phyloP scores from a whole-genome alignment of 169 alveolate genomes.

The Cryptosporidium bovis region DNA sequence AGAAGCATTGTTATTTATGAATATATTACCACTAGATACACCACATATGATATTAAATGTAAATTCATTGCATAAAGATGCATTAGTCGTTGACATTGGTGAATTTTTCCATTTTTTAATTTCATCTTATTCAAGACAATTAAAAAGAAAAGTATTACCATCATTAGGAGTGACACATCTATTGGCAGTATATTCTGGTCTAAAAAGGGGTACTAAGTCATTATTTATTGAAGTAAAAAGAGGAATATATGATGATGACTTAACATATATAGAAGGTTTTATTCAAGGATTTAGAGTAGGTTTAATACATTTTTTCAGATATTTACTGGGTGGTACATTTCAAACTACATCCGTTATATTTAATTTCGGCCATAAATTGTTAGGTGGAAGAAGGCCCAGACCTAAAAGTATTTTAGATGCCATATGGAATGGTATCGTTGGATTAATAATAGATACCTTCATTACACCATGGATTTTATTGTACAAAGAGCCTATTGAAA shows the following conservation, averaged over 20 bases:
- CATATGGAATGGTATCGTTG: slow-evolving; percentile 88
- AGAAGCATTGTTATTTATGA: slow-evolving; percentile 87
- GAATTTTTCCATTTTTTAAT: slow-evolving; percentile 85
- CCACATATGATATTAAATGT: slow-evolving; percentile 90
- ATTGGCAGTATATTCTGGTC: slow-evolving; percentile 86
- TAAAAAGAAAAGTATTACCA: slow-evolving; percentile 89
- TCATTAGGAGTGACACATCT: slow-evolving; percentile 90
- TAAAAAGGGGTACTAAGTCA: slow-evolving; percentile 84
- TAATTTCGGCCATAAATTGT: slow-evolving; percentile 86
- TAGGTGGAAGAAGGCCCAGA: slow-evolving; percentile 89
- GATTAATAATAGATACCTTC: slow-evolving; percentile 86
- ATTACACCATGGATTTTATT: slow-evolving; percentile 89
- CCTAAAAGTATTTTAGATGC: slow-evolving; percentile 91
- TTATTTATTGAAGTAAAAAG: slow-evolving; percentile 83
- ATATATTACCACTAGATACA: slow-evolving; percentile 91
- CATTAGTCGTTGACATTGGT: slow-evolving; percentile 84
- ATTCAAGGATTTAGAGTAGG: slow-evolving; percentile 89
- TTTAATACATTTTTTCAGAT: slow-evolving; percentile 84
- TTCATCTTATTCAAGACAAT: slow-evolving; percentile 87
- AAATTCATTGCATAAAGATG: slow-evolving; percentile 81
- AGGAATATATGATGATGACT: slow-evolving; percentile 80
- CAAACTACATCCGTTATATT: slow-evolving; percentile 88
- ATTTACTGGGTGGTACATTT: slow-evolving; percentile 89
- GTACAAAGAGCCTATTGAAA: slow-evolving; percentile 80
- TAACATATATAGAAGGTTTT: slow-evolving; percentile 86